A percentile compares a stretch with the other conserved stretches of the same genome.
These are phyloP conservation scores for Phaeotremella skinneri DNA, from an alignment of 768 basidiomycete genomes.

Conservation along the genomic window DNA sequence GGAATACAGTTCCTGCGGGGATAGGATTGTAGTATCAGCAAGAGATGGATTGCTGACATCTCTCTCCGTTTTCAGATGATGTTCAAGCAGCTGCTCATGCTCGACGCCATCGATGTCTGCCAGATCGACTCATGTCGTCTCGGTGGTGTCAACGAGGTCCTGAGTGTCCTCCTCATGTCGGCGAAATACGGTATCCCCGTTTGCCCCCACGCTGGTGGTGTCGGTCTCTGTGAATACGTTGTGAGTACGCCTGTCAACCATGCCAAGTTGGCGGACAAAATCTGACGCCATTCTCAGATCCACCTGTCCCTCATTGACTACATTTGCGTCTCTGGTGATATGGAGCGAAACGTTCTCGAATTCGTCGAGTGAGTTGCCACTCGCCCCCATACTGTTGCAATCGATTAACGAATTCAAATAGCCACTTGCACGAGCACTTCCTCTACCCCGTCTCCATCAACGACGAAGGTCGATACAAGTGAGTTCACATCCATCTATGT, in stretches of 20 bases:
- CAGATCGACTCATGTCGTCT: conserved; percentile 94
- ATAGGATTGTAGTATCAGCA: background rate
- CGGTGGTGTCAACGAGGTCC: conserved; percentile 90
- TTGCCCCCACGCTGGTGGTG: conserved; percentile 92
- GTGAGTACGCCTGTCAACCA: conserved; percentile 52
- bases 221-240: conserved; percentile 88
- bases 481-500: conserved; percentile 13
- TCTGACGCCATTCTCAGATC: conserved; percentile 41
- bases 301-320: conserved; percentile 78
- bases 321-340: conserved; percentile 81
- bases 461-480: conserved; percentile 73
- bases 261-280: background rate
- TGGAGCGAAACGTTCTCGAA: conserved; percentile 89
- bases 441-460: conserved; percentile 85
- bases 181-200: conserved; percentile 86
- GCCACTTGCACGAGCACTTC: conserved; percentile 91
- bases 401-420: conserved; percentile 60
- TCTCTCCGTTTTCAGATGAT: conserved; percentile 43
- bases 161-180: conserved; percentile 83
- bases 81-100: conserved; percentile 90
- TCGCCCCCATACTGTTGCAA: background rate
- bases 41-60: background rate
- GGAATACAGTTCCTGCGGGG: background rate
- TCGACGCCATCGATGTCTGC: conserved; percentile 85
- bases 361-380: conserved; percentile 44